phyloP scores from a whole-genome alignment of 371 early-diverging fungal genomes.

The Caulochytrium protostelioides region DNA sequence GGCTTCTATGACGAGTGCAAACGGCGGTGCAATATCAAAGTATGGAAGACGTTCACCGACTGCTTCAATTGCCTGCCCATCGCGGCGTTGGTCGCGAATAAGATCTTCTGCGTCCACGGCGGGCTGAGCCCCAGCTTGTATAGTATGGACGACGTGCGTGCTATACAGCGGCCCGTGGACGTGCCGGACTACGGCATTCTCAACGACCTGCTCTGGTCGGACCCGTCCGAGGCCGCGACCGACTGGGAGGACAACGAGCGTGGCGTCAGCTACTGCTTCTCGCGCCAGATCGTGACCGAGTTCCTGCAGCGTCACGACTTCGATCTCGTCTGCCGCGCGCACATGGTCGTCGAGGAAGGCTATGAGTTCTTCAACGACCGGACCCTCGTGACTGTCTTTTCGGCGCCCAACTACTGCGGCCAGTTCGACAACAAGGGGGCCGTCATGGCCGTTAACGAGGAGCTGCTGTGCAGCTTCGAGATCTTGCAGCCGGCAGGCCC shows the following conservation, averaged over 20 bases:
- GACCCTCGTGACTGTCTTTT: conserved; percentile 83
- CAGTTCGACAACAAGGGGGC: conserved; percentile 83
- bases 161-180: conserved; percentile 78
- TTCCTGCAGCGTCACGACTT: conserved; percentile 69
- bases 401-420: conserved; percentile 97
- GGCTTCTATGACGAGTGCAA: conserved; percentile 99
- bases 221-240: conserved; percentile 15
- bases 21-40: conserved; percentile 71
- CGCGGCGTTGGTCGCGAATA: conserved; percentile 86
- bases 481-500: conserved; percentile 11
- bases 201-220: conserved; percentile 69
- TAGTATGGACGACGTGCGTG: conserved; percentile 84
- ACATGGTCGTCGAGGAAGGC: conserved; percentile 97
- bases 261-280: conserved; percentile 67
- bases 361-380: conserved; percentile 95
- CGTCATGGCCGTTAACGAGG: conserved; percentile 84
- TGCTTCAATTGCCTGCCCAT: conserved; percentile 95
- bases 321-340: conserved; percentile 59
- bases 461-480: conserved; percentile 78
- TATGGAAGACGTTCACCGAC: conserved; percentile 96
- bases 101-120: conserved; percentile 96
- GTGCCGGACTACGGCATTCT: conserved; percentile 81
- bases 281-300: conserved; percentile 41
- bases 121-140: conserved; percentile 72
- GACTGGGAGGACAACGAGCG: conserved; percentile 95